A percentile compares a stretch with the other conserved stretches of the same genome.
Evolutionary conservation across 768 basidiomycete species (phyloP).

Genomic region (Lentinula edodes): DNA sequence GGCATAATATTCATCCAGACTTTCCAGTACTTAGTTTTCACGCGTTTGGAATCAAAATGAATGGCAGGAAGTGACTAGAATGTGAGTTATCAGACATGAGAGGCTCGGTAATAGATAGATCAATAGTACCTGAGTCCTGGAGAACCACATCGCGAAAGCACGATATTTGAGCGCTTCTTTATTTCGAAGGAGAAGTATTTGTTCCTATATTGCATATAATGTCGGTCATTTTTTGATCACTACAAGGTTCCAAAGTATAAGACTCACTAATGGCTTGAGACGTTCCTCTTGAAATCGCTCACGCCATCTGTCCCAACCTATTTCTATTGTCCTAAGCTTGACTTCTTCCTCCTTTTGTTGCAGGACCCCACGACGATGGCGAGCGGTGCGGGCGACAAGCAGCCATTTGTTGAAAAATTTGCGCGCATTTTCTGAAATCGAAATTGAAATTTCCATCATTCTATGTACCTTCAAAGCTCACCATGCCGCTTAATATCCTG

Average conservation of each 20-base stretch:
- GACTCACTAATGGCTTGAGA: slow-evolving; percentile 54
- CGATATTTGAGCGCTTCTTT: slow-evolving; percentile 58
- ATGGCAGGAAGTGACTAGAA: slow-evolving; percentile 73
- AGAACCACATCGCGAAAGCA: slow-evolving; percentile 72
- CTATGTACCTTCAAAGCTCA: slow-evolving; percentile 17
- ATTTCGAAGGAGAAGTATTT: slow-evolving; percentile 50
- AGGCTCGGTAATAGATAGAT: not conserved
- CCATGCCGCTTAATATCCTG: slow-evolving; percentile 78
- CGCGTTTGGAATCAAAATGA: slow-evolving; percentile 58
- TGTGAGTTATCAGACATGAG: not conserved
- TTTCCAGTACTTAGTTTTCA: slow-evolving; percentile 58
- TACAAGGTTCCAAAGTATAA: slow-evolving; percentile 1
- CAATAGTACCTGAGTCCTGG: slow-evolving; percentile 58
- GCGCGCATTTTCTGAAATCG: slow-evolving; percentile 52
- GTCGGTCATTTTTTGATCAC: not conserved
- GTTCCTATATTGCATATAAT: slow-evolving; percentile 36
- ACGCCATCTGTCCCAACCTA: slow-evolving; percentile 77
- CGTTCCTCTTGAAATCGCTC: slow-evolving; percentile 62
- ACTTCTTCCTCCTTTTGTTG: slow-evolving; percentile 61
- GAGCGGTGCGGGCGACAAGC: slow-evolving; percentile 48
- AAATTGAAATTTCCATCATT: not conserved
- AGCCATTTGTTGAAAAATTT: slow-evolving; percentile 72
- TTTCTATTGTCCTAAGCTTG: slow-evolving; percentile 41
- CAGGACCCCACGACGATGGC: slow-evolving; percentile 55
- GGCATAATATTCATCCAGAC: slow-evolving; percentile 71